Evolutionary conservation across 352 stramenopile species (phyloP), one percentile per base, ranked within the genome.

Genomic region (Phytophthora pluvialis): DNA sequence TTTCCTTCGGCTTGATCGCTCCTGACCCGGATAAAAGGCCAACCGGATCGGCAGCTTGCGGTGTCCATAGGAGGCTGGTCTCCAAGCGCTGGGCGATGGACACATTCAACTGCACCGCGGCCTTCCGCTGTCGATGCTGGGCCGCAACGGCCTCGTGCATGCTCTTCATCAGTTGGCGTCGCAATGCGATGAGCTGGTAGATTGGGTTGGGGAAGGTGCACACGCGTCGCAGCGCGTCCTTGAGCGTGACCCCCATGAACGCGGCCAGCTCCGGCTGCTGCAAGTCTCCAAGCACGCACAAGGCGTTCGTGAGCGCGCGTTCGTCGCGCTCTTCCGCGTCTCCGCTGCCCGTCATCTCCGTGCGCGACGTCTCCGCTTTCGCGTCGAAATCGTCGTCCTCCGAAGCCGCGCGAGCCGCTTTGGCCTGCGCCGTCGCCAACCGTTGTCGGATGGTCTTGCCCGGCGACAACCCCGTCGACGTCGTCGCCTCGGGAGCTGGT

Each of bases 141-240:
- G 64, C 35, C 0, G 64, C 58, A 5, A 88, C 69, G 0, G 81
- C 81, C 4, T 86, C 80, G 40, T 88, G 76, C 35, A 94, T 76
- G 26, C 72, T 83, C 0, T 75, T 70, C 33, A 94, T 63, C 45
- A 94, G 83, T 29, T 87, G 72, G 0, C 73, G 66, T 1, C 80
- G 68, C 26, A 93, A 63, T 21, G 70, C 67, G 4, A 92, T 71
- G 6, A 90, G 56, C 7, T 83, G 74, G 21, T 82, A 85, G 10
- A 89, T 66, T 38, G 86, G 73, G 61, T 94, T 83, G 0, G 75
- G 60, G 28, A 90, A 82, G 16, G 57, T 48, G 28, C 79, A 90
- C 1, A 67, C 28, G 2, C 60, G 63, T 16, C 63, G 46, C 18
- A 94, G 65, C 12, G 73, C 57, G 5, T 82, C 67, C 5, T 83